Evolutionary conservation across 2,329 filamentous ascomycete genomes (phyloP).

Genomic region (Kalmusia sp.): DNA sequence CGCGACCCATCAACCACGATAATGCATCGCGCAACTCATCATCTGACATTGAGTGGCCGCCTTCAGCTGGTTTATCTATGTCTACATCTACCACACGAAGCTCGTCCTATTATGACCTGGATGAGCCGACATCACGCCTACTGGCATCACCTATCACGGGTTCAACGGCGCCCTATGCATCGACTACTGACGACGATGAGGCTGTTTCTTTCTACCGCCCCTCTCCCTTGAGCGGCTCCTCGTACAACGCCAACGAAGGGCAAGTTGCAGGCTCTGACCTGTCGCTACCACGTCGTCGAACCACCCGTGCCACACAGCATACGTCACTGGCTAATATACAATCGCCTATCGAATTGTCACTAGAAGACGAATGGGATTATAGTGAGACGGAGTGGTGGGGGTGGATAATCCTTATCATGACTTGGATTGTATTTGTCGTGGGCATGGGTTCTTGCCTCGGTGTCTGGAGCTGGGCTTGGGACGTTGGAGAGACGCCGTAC

Average conservation of each 20-base stretch:
- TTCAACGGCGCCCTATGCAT: constrained; percentile 67
- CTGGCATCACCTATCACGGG: constrained; percentile 53
- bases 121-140: constrained; percentile 40
- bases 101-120: background rate
- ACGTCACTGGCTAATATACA: constrained; percentile 31
- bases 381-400: constrained; percentile 98
- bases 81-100: constrained; percentile 11
- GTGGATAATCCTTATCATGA: constrained; percentile 88
- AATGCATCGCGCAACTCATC: constrained; percentile 42
- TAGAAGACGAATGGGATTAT: constrained; percentile 79
- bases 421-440: constrained; percentile 94
- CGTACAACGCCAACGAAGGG: constrained; percentile 29
- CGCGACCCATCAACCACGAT: constrained; percentile 49
- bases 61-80: constrained; percentile 22
- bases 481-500: constrained; percentile 94
- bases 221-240: constrained; percentile 50
- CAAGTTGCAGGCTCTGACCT: constrained; percentile 25
- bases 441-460: constrained; percentile 96
- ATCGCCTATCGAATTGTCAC: constrained; percentile 30
- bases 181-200: constrained; percentile 87
- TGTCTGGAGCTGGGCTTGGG: constrained; percentile 99
- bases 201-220: constrained; percentile 65
- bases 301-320: constrained; percentile 33
- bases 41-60: constrained; percentile 38
- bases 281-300: constrained; percentile 39